Conservation (phyloP, 202 grass and related monocot species). For the Carex sylvatica region DNA sequence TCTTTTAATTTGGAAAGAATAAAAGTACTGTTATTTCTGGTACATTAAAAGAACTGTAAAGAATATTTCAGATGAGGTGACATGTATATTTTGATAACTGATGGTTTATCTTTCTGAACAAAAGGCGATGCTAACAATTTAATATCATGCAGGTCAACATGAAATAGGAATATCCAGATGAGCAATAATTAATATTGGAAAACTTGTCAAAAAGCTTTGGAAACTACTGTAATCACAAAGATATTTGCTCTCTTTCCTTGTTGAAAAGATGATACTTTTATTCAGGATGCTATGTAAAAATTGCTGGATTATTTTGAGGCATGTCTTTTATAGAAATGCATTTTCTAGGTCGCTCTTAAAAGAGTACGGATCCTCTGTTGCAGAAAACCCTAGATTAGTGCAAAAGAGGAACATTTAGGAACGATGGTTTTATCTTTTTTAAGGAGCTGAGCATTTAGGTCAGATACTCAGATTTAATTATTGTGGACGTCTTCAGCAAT, state of each 20-base stretch:
- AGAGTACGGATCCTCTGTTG: no score
- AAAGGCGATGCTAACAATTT: not conserved
- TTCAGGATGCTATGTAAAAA: not conserved
- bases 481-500: no score
- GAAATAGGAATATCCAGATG: not conserved
- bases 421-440: no score
- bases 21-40: not conserved
- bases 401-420: no score
- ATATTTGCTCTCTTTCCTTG: not conserved
- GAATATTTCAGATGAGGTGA: not conserved
- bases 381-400: no score
- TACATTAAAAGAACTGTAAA: constrained; percentile 6
- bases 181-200: not conserved
- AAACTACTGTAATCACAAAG: not conserved
- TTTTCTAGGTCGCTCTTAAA: not conserved
- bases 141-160: not conserved
- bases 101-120: not conserved
- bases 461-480: no score
- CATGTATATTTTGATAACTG: not conserved
- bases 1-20: not conserved
- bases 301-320: not conserved
- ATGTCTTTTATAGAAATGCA: not conserved
- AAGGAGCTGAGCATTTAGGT: no score
- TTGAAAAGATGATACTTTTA: not conserved
- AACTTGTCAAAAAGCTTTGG: not conserved